Base-by-base conservation (phyloP, 192 early-diverging fungal genomes). In the Umbelopsis sp. region DNA sequence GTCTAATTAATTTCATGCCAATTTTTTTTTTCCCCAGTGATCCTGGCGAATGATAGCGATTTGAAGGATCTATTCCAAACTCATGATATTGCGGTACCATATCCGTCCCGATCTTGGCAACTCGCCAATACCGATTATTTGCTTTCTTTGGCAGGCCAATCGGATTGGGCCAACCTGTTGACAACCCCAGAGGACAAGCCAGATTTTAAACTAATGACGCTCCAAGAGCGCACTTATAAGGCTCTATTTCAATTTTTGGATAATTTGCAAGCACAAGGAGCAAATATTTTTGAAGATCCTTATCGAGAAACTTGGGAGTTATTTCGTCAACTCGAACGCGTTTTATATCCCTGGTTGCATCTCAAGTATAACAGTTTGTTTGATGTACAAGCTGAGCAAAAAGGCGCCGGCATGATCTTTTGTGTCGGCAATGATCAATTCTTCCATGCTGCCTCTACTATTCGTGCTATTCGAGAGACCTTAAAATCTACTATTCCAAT, bases 401-500 rank as follows among this genome's bases (percentile, higher is more conserved):
- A 27, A 27, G 73, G 73, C 13, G 47, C 67, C 10, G 73, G 73
- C 11, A 68, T 72, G 8, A 67, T 79, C n/a, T 70, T 74, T 44
- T 74, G 70, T 47, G 78, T 71, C 12, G 78, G 81, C 30, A 82
- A 82, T 48, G 22, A 52, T n/a, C 81, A 79, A 68, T 82, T 82
- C 23, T 71, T 80, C 33, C 77, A 72, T 53, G 73, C 78, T 11
- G 73, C 77, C 1, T 77, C 81, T 1, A 66, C 78, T 4, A 82
- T 82, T 20, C 78, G 77, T 37, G 67, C 75, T 7, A 20, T 82
- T 37, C 73, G 81, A 44, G 74, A 79, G 46, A 48, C 64, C 12
- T 58, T 79, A 21, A 71, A 82, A 53, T 79, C 72, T 1, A 65
- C 41, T 6, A 65, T 90, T 16, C 89, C 86, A 10, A 86, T 90